These are phyloP conservation scores for Fagopyrum tataricum DNA, from an alignment of 148 eudicot genomes.

Conservation along the genomic window DNA sequence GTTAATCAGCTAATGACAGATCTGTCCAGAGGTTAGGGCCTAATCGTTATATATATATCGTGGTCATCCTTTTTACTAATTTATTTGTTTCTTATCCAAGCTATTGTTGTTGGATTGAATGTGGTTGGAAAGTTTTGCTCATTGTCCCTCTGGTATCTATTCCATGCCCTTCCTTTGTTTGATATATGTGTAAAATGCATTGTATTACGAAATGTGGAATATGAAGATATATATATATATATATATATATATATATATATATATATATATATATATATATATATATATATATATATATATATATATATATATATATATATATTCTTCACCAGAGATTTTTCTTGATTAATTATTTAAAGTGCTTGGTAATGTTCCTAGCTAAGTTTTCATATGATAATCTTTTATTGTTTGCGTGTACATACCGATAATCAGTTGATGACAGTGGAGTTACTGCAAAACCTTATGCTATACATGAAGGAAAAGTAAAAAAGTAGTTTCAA, in stretches of 20 bases:
- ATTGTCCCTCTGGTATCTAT: conserved; percentile 78
- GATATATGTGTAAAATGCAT: background rate
- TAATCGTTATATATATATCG: conserved; percentile 9
- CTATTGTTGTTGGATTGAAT: conserved; percentile 91
- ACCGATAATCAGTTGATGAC: conserved; percentile 64
- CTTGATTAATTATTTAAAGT: too few relatives aligned
- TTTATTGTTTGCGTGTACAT: background rate
- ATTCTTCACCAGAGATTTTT: background rate
- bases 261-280: too few relatives aligned
- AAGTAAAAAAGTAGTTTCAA: conserved; percentile 84
- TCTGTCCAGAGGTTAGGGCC: too few relatives aligned
- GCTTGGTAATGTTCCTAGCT: background rate
- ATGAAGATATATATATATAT: too few relatives aligned
- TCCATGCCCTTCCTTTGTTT: conserved; percentile 2
- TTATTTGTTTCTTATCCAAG: conserved; percentile 28
- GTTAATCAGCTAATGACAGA: conserved; percentile 95
- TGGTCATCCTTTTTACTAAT: background rate
- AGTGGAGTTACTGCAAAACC: conserved; percentile 96
- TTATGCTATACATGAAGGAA: conserved; percentile 76
- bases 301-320: background rate
- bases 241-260: too few relatives aligned
- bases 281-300: too few relatives aligned
- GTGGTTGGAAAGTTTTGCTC: conserved; percentile 89
- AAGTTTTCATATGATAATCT: background rate
- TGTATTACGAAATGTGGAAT: background rate